Evolutionary conservation across 805 yeast species (phyloP), one percentile per base, ranked within the genome.

Genomic region (Metschnikowia kofuensis): DNA sequence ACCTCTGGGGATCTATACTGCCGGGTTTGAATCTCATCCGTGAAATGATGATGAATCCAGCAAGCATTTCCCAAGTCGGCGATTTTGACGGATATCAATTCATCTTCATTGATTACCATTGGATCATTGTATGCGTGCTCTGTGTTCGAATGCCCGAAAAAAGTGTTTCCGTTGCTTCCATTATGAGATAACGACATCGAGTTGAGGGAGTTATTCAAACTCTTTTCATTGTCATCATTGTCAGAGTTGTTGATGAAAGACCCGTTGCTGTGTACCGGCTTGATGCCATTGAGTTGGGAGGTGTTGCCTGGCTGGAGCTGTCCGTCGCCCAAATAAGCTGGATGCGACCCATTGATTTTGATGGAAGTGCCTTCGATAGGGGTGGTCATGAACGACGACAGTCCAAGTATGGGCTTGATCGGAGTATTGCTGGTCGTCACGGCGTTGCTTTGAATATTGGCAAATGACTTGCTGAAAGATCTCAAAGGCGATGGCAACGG

Each of bases 401-500:
- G 66, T 57, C 49, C 57, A 57, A 32, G 52, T 38, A 38, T 53
- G 35, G 45, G 57, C 45, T 61, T 64, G 15, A 64, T 56, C 3
- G 78, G 77, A 0, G 78, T 72, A 54, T 71, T 70, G 43, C 69
- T 64, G 13, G 73, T 68, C n/a, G 76, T 65, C 35, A 55, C 60
- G 9, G 76, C 66, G 28, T 47, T 68, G 58, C 16, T 72, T 44
- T 63, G 67, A n/a, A 64, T 66, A 48, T 62, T 70, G 28, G 69
- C 64, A 52, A 69, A 70, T 16, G 74, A 64, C 52, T 69, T 71
- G 54, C 69, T 72, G 52, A 72, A 72, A 1, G 92, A 78, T 45
- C 91, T 74, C 42, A 89, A 72, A 1, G 97, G 96, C 0, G 96
- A 86, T 4, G 97, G 96, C 49, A 90, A 71, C 2, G 97, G 97